These are phyloP conservation scores for Teunomyces tritomae DNA, from an alignment of 805 yeast genomes.

Conservation along the genomic window DNA sequence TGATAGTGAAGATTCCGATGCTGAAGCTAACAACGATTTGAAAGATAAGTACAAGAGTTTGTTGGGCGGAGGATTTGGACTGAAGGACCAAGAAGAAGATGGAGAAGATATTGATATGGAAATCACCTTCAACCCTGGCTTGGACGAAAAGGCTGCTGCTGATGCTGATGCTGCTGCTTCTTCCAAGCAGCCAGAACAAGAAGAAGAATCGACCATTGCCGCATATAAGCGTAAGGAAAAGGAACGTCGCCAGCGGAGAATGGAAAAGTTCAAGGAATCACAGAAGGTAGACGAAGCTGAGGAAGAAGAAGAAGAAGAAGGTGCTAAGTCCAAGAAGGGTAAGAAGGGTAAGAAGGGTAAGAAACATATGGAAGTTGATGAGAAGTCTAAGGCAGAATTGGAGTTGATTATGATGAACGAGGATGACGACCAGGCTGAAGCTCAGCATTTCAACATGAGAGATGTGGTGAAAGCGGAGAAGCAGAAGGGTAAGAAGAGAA, in stretches of 20 bases:
- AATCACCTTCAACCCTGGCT: conserved; percentile 90
- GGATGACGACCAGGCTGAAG: conserved; percentile 37
- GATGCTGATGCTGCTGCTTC: conserved; percentile 13
- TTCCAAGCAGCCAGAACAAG: conserved; percentile 28
- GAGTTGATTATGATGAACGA: conserved; percentile 73
- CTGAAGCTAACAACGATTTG: conserved; percentile 30
- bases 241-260: conserved; percentile 84
- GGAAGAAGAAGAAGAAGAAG: conserved; percentile 42
- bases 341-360: conserved; percentile 10
- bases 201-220: conserved; percentile 59
- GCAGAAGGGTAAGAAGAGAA: conserved; percentile 49
- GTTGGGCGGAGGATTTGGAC: conserved; percentile 43
- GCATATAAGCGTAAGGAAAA: conserved; percentile 83
- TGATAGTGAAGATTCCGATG: conserved; percentile 59
- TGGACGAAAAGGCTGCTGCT: conserved; percentile 38
- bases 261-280: conserved; percentile 64
- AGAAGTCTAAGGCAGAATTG: conserved; percentile 55
- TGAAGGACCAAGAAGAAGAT: conserved; percentile 19
- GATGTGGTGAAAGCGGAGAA: conserved; percentile 75
- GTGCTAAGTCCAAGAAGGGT: conserved; percentile 19
- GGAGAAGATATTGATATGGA: conserved; percentile 73
- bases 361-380: conserved; percentile 9
- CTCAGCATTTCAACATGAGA: conserved; percentile 72
- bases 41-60: conserved; percentile 63
- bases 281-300: conserved; percentile 48